These are phyloP conservation scores for Phytophthora podocarpi DNA, from an alignment of 352 stramenopile genomes.

Conservation along the genomic window DNA sequence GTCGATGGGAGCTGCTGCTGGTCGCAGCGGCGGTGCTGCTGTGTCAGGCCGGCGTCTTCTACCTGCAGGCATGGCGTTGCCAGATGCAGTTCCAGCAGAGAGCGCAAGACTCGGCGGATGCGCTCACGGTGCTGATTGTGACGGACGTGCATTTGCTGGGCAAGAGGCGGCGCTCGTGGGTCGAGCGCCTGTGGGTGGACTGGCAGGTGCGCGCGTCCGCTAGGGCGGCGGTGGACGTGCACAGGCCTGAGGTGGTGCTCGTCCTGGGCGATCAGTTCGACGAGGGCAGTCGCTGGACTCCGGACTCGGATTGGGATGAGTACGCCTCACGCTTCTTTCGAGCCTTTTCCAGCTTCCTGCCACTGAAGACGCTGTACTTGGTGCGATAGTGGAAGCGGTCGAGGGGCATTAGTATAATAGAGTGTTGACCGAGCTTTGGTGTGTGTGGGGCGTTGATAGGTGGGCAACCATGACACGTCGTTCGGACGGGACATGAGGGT, in stretches of 20 bases:
- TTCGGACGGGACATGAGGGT: conserved; percentile 59
- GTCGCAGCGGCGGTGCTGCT: conserved; percentile 35
- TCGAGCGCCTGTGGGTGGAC: conserved; percentile 77
- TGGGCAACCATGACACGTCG: conserved; percentile 81
- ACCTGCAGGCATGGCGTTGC: conserved; percentile 55
- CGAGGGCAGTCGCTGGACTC: conserved; percentile 63
- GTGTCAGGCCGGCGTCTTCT: conserved; percentile 65
- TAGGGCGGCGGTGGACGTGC: conserved; percentile 48
- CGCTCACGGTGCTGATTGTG: conserved; percentile 57
- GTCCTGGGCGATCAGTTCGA: conserved; percentile 80
- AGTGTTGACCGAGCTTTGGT: not conserved
- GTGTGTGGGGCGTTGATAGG: conserved; percentile 25
- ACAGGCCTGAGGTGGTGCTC: conserved; percentile 61
- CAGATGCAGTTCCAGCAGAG: conserved; percentile 14
- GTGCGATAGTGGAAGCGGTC: conserved; percentile 30
- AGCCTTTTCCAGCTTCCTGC: conserved; percentile 40
- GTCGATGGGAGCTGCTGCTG: conserved; percentile 24
- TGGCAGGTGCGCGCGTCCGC: conserved; percentile 60
- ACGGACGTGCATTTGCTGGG: conserved; percentile 80
- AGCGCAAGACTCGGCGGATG: not conserved
- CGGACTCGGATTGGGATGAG: conserved; percentile 54
- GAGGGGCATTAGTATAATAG: too few species aligned
- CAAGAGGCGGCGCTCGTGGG: conserved; percentile 55
- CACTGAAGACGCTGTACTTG: conserved; percentile 61
- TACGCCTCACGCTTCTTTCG: conserved; percentile 61